Conservation (phyloP, 2,329 filamentous ascomycete genomes). For the Trichophyton schoenleinii region DNA sequence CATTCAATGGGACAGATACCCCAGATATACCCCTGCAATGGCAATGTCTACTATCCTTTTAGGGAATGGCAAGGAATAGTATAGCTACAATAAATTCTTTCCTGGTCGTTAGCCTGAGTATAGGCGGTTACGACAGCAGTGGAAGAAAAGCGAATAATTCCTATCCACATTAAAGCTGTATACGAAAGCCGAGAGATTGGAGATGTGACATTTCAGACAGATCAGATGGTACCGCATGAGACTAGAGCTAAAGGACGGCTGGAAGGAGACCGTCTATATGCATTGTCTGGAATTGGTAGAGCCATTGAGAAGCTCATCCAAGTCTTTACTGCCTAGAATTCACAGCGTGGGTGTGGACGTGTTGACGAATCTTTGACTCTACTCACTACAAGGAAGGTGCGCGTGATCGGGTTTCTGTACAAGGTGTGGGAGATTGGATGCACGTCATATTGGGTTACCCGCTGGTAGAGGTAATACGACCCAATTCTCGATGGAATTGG, state of each 20-base stretch:
- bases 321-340: neutral
- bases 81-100: neutral
- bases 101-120: neutral
- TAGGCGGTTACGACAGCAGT: neutral
- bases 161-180: neutral
- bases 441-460: conserved; percentile 1
- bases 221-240: conserved; percentile 3
- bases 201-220: neutral
- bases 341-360: neutral
- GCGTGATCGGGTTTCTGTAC: conserved; percentile 6
- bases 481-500: neutral
- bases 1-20: neutral
- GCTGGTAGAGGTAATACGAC: conserved; percentile 2
- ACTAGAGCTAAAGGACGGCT: neutral
- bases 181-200: neutral
- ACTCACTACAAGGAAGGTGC: neutral
- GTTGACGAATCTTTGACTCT: conserved; percentile 3
- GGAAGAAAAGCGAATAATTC: neutral
- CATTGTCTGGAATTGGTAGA: neutral
- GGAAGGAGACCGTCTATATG: neutral
- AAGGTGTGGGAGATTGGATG: conserved; percentile 1
- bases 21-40: neutral
- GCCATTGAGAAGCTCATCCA: neutral
- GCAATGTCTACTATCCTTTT: neutral
- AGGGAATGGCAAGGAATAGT: neutral